Base-by-base conservation (phyloP, 805 yeast genomes). In the Lipomyces lipofer region DNA sequence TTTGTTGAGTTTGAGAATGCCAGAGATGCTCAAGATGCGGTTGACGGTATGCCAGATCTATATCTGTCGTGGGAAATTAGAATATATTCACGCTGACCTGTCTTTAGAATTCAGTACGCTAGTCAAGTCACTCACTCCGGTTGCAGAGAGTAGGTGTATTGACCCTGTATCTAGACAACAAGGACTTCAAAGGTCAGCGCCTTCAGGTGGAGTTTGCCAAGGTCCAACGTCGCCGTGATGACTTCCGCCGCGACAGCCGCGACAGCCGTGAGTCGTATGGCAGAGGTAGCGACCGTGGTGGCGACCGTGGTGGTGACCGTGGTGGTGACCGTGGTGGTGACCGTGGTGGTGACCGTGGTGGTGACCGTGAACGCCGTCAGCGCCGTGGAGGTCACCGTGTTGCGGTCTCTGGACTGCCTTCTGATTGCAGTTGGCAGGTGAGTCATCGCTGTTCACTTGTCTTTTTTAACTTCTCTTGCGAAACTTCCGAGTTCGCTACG, bases 121-220 rank as follows among this genome's bases (percentile, higher is more conserved):
- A n/a, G n/a, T n/a, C n/a, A n/a, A n/a, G n/a, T n/a, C 12, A 3
- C 29, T n/a, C n/a, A n/a, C 12, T 42, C n/a, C 36, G 32, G 19
- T 28, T 10, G 12, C 21, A n/a, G n/a, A 15, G 19, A 19, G 13
- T 25, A 22, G 36, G 10, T 19, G 6, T 27, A 19, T 22, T 38
- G 35, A 30, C 28, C 19, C 15, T 8, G 21, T 10, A 4, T n/a
- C 9, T 60, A 44, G 63, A 68, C 45, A 69, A 66, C 58, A 59
- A 68, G 59, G 66, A 64, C 36, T 64, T 67, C 60, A 65, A 64
- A 56, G 75, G 75, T 51, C 67, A 67, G 60, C 56, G 59, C 17
- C 66, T 72, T 42, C 59, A 54, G 43, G 66, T 71, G 42, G 70
- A 69, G 60, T 63, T 60, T 45, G 70, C 75, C 36, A 66, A 64